Evolutionary conservation across 164 flowering plant genomes (phyloP), one percentile per base, ranked within the genome.

Genomic region (Hamamelis virginiana): DNA sequence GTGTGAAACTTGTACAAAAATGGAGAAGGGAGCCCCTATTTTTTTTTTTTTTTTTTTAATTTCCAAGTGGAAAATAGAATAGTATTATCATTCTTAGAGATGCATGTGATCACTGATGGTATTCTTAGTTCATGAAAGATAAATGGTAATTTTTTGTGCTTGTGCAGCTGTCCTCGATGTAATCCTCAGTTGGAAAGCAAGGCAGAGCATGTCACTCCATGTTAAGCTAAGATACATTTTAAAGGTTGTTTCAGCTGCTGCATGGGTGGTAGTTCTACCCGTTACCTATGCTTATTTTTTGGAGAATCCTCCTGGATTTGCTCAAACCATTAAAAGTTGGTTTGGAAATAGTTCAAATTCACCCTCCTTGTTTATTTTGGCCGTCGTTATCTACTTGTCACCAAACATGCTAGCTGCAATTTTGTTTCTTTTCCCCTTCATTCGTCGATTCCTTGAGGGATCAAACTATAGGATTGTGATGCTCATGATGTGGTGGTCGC

Each of bases 401-500:
- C 98, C 98, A 72, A 95, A 95, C 78, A 83, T 95, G 90, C 91
- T 95, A 10, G 90, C 91, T 19, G 85, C 78, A 2, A 21, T 92
- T 8, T 74, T 95, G 58, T 95, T 95, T 75, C 82, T 92, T 48
- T 84, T 91, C 66, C 97, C 98, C 47, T 87, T 86, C 67, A 48
- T 95, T 26, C 91, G 97, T 9, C 91, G 97, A 23, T 76, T 76
- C 68, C 97, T 95, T 64, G 98, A 95, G 76, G 84, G 94, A 44
- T 92, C 98, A n/a, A 79, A 92, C 77, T 84, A 82, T 69, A 85
- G 59, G 75, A 81, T 92, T 78, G 83, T 92, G 79, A 88, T 85
- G 87, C 85, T 95, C 48, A 82, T 91, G 89, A 91, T 95, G 97
- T 92, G 98, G 98, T 95, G 98, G 98, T 89, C 97, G 44, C 97